phyloP scores from a whole-genome alignment of 1,284 basidiomycete genomes.

The Heterobasidion parviporum region DNA sequence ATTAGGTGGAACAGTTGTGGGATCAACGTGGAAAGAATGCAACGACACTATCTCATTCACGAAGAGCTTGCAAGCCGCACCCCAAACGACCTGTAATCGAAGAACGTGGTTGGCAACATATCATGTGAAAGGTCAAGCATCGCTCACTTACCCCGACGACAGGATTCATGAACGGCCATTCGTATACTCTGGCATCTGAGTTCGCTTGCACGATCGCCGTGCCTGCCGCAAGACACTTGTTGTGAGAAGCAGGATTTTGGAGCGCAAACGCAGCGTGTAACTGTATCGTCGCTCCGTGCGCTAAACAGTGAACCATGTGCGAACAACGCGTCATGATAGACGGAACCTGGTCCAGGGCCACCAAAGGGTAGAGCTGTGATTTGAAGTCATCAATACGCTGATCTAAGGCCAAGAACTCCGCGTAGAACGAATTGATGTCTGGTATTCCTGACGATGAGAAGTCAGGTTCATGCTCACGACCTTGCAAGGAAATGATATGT shows the following conservation, averaged over 20 bases:
- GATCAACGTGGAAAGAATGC: neutral
- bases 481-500: neutral
- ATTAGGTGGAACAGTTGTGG: neutral
- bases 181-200: conserved; percentile 8
- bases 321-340: conserved; percentile 11
- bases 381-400: conserved; percentile 24
- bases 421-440: conserved; percentile 11
- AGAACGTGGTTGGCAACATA: neutral
- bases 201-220: conserved; percentile 12
- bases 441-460: conserved; percentile 11
- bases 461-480: neutral
- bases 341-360: neutral
- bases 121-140: neutral
- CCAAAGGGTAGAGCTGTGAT: conserved; percentile 1
- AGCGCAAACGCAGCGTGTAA: conserved; percentile 24
- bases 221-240: conserved; percentile 20
- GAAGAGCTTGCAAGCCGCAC: conserved; percentile 7
- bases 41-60: neutral
- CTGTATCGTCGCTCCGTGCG: conserved; percentile 24
- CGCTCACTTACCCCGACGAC: conserved; percentile 18
- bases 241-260: conserved; percentile 17
- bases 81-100: conserved; percentile 18
- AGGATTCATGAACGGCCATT: conserved; percentile 14
- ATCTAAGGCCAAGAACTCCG: conserved; percentile 25
- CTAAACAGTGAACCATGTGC: conserved; percentile 22